Percentiles rank a stretch among this genome's conserved stretches.
phyloP scores from a whole-genome alignment of 495 filamentous ascomycete species.

The Daldinia childiae region DNA sequence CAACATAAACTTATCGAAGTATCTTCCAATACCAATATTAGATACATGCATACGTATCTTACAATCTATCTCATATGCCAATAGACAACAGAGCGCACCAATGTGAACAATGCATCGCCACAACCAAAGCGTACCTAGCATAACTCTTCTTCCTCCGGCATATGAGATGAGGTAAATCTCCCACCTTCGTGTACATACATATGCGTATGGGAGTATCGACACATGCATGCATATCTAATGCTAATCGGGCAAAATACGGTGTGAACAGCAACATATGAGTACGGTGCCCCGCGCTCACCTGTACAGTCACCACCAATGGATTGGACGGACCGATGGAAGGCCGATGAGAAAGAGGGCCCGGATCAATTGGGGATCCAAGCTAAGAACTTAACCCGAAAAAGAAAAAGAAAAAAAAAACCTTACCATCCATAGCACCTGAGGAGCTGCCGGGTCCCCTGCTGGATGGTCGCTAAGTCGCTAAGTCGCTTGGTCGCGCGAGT shows the following conservation, averaged over 20 bases:
- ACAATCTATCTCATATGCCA: neutral
- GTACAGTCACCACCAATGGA: conserved; percentile 6
- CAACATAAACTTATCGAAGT: conserved; percentile 1
- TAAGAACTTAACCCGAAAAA: conserved; percentile 34
- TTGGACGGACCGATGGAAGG: conserved; percentile 32
- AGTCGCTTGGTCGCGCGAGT: conserved; percentile 38
- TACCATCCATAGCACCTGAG: conserved; percentile 5
- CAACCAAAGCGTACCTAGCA: neutral
- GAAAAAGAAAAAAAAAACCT: conserved; percentile 18
- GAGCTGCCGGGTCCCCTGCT: conserved; percentile 26
- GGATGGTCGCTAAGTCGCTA: conserved; percentile 1
- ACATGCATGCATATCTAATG: conserved; percentile 7
- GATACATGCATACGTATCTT: neutral
- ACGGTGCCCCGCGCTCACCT: conserved; percentile 37
- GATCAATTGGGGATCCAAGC: conserved; percentile 39
- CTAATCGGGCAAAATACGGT: conserved; percentile 39
- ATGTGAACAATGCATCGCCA: neutral
- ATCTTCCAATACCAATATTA: neutral
- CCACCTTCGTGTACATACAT: neutral
- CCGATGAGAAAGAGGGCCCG: conserved; percentile 21
- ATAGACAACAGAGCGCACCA: neutral
- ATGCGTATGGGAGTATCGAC: conserved; percentile 4
- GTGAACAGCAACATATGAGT: conserved; percentile 1
- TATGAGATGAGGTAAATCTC: conserved; percentile 6
- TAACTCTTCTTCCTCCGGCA: neutral